Base-by-base conservation (phyloP, 2,329 filamentous ascomycete species). In the Ophiocordyceps robertsii region DNA sequence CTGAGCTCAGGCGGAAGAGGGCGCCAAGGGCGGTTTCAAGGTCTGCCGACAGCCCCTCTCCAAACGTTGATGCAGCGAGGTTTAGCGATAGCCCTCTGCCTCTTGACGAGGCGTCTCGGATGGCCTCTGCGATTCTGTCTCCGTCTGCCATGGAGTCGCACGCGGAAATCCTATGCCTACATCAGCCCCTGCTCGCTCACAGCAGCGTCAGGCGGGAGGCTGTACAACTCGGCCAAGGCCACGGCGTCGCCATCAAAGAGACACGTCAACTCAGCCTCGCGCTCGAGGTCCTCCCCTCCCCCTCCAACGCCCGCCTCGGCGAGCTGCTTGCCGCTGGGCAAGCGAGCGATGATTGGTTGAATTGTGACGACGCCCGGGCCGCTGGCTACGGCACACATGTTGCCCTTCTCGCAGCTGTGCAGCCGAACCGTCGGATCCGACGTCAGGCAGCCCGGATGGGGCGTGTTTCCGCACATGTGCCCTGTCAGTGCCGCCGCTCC, bases 321-420 rank as follows among this genome's bases (percentile, higher is more conserved):
- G 29, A 94, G 64, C 19, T 86, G 76, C 13, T 62, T 60, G 8
- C 82, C 83, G 41, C 73, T 61, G 1, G 65, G 54, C 5, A 74
- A 62, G 27, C 80, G 77, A 5, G 79, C 77, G 14, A 95, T 72
- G 36, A 95, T 80, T 0, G 89, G 89, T 7, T 76, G 77, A 42
- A 95, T 90, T 54, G 75, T 80, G 7, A 95, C 81, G 0, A 84
- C 72, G 0, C 72, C 67, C 1, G 62, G 56, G 7, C 56, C 68
- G 50, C 55, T 57, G 39, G 64, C 67, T 0, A 69, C 63, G 0
- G 64, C 53, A 50, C 82, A 87, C 19, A 71, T 68, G 45, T 73
- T 75, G 0, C 80, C 84, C 47, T 77, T 81, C 53, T 94, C 88
- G 51, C 90, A 95, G 53, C 86, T 93, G 58, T 96, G 90, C 7